These are phyloP conservation scores for Gossypium ekmanianum DNA, from an alignment of 345 rosid genomes.

Conservation along the genomic window DNA sequence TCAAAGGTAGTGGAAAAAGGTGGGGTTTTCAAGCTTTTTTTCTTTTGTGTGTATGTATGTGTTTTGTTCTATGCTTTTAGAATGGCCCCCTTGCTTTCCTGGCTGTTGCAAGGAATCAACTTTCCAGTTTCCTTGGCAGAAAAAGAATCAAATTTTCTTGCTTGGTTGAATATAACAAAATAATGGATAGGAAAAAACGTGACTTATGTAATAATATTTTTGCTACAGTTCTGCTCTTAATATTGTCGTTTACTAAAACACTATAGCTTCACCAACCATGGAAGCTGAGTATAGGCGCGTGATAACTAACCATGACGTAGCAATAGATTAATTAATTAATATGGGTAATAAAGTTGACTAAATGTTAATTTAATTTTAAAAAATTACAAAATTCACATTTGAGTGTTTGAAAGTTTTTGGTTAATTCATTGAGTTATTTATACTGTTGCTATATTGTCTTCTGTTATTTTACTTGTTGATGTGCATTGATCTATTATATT, in stretches of 20 bases:
- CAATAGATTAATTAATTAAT: too few species aligned
- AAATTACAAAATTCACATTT: too few species aligned
- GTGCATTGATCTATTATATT: too few species aligned
- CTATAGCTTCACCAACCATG: neutral
- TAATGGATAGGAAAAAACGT: neutral
- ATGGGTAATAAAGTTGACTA: too few species aligned
- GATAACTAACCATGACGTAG: neutral
- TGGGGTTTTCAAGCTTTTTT: neutral
- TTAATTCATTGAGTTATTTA: too few species aligned
- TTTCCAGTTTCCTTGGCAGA: neutral
- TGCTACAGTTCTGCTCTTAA: too few species aligned
- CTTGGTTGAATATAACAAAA: neutral
- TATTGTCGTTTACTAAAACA: neutral
- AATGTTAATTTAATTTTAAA: too few species aligned
- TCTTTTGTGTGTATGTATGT: neutral
- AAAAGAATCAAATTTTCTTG: neutral
- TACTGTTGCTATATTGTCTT: too few species aligned
- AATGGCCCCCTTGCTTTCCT: constrained; percentile 5
- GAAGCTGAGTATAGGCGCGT: neutral
- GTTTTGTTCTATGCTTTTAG: neutral
- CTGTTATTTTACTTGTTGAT: too few species aligned
- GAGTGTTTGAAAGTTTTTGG: too few species aligned
- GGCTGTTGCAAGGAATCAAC: constrained; percentile 19
- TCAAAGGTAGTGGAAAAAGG: neutral
- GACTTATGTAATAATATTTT: neutral